Evolutionary conservation across 208 protist species (phyloP), one percentile per base, ranked within the genome.

Genomic region (Endotrypanum monterogeii): DNA sequence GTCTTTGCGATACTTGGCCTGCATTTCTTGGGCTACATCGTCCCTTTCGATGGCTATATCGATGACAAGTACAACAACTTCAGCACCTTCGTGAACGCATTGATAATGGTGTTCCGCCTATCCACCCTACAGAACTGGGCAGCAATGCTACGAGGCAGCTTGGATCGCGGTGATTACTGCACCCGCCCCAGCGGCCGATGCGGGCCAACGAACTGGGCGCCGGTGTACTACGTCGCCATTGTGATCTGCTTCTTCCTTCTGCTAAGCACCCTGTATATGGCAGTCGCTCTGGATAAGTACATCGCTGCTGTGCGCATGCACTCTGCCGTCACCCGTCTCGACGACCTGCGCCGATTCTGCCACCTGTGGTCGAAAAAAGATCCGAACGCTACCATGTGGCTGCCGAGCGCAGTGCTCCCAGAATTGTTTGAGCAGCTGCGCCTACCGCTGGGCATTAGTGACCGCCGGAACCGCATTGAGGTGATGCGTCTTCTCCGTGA

Each of bases 91-190:
- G 86, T 89, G 41, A 94, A 96, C 68, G 71, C 92, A 52, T 71
- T 98, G 50, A 92, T 97, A 35, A 94, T 98, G 89, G 85, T 90
- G 46, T 94, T 97, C 80, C 91, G 91, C 41, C 83, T 97, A 35
- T 83, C 84, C 12, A 98, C 94, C 37, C 74, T 96, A n/a, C 87
- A 98, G 80, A 84, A 93, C 80, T 98, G 92, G 91, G 87, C 82
- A 1, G 85, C 87, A 11, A 90, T 96, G 89, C 83, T 98, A 77
- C 90, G 93, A 48, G 84, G 83, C 46, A 94, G 89, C 80, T 68
- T 94, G 50, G 68, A 83, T 48, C 80, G 85, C 30, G 89, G 83
- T 23, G 57, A 86, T 70, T 90, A 88, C 85, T 86, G 76, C 73
- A 28, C 61, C 28, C 67, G 72, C 41, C 73, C 70, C 28, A 83